A percentile compares a stretch with the other conserved stretches of the same genome.
phyloP scores from a whole-genome alignment of 2,329 filamentous ascomycete genomes.

The Camillea tinctor region DNA sequence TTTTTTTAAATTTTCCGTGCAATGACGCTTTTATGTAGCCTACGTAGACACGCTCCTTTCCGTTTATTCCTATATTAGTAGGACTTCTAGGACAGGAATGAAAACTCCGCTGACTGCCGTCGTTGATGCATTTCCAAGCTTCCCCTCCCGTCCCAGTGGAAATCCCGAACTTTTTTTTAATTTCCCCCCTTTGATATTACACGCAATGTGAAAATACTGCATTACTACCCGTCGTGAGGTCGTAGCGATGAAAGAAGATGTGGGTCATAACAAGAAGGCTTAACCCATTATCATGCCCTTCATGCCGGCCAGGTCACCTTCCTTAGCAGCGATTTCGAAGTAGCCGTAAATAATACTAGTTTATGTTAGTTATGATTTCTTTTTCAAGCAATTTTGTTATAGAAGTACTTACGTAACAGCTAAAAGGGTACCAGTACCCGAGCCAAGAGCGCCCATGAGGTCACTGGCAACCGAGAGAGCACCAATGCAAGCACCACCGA shows the following conservation, averaged over 20 bases:
- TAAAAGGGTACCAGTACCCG: slow-evolving; percentile 94
- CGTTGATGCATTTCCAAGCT: neutral
- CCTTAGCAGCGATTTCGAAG: slow-evolving; percentile 98
- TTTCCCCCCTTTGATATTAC: neutral
- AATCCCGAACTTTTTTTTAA: neutral
- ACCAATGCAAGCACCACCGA: slow-evolving; percentile 98
- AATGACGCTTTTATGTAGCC: neutral
- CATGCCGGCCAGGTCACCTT: slow-evolving; percentile 88
- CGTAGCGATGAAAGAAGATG: neutral
- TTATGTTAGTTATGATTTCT: slow-evolving; percentile 30
- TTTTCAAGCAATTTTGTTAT: neutral
- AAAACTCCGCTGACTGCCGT: neutral
- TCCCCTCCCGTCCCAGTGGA: neutral
- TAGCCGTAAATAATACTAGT: slow-evolving; percentile 96
- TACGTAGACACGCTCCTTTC: neutral
- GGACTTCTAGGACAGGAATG: neutral
- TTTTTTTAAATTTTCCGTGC: neutral
- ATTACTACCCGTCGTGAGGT: neutral
- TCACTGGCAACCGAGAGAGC: slow-evolving; percentile 94
- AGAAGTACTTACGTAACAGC: slow-evolving; percentile 86
- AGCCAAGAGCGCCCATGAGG: slow-evolving; percentile 91
- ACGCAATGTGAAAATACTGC: neutral
- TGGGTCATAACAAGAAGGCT: slow-evolving; percentile 18
- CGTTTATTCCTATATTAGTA: neutral
- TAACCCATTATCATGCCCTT: slow-evolving; percentile 72